Conservation (phyloP, 768 basidiomycete species). For the Paxillus involutus region DNA sequence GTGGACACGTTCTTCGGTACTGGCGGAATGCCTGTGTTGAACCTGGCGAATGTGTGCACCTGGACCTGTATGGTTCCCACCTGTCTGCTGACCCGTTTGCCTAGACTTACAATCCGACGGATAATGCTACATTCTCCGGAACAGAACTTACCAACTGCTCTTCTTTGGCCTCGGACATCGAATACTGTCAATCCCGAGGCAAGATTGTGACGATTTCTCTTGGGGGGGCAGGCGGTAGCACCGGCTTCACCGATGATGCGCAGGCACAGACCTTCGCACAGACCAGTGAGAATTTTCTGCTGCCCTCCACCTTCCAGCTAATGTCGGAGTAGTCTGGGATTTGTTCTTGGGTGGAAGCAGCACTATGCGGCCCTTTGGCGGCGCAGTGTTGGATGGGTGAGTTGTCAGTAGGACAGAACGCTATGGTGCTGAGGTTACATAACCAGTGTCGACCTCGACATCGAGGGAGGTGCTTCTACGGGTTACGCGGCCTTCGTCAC, state of each 20-base stretch:
- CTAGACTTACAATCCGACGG: constrained; percentile 43
- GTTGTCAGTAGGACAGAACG: neutral
- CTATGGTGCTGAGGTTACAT: neutral
- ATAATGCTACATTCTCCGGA: constrained; percentile 41
- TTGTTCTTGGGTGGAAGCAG: constrained; percentile 48
- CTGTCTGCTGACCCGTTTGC: neutral
- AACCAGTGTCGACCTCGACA: constrained; percentile 67
- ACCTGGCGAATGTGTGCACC: constrained; percentile 61
- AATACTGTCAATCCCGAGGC: too few relatives aligned
- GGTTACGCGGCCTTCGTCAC: constrained; percentile 49
- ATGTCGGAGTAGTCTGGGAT: constrained; percentile 36
- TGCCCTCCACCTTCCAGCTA: constrained; percentile 1
- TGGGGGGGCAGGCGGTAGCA: constrained; percentile 42
- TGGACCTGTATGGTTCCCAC: neutral
- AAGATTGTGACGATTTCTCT: constrained; percentile 44
- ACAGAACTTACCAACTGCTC: too few relatives aligned
- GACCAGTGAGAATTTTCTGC: constrained; percentile 12
- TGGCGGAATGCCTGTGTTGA: constrained; percentile 60
- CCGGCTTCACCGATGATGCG: constrained; percentile 37
- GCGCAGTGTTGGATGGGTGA: constrained; percentile 47
- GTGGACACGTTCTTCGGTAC: constrained; percentile 63
- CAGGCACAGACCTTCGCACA: constrained; percentile 36
- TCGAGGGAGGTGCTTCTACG: constrained; percentile 61
- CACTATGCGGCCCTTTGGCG: constrained; percentile 43
- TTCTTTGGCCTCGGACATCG: too few relatives aligned